phyloP scores from a whole-genome alignment of 2,329 filamentous ascomycete genomes.

The Ophiostoma angusticollis region DNA sequence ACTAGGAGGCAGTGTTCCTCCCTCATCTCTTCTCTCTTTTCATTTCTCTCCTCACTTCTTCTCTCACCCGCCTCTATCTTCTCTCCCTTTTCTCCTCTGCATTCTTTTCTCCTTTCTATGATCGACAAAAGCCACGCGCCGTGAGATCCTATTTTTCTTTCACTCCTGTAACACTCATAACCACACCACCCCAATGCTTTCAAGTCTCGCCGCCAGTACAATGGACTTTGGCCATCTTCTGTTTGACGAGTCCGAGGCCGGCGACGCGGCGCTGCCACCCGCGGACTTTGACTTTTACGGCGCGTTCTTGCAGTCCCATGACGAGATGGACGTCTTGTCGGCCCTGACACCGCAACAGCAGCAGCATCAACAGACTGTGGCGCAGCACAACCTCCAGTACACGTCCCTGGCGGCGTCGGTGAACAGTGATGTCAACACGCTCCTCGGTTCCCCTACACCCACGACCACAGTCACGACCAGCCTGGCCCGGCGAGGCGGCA shows the following conservation, averaged over 20 bases:
- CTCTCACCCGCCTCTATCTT: not conserved
- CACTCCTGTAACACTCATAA: no score
- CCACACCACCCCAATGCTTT: no score
- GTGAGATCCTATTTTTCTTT: no score
- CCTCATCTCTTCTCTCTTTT: not conserved
- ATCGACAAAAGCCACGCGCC: no score
- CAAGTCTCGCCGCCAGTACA: no score
- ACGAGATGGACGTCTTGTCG: not conserved
- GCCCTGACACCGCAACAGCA: not conserved
- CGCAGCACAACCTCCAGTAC: not conserved
- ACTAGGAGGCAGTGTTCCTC: not conserved
- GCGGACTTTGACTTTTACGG: slow-evolving; percentile 5
- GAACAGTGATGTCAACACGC: no score
- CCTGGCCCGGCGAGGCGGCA: not conserved
- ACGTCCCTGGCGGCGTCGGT: not conserved
- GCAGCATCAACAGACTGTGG: not conserved
- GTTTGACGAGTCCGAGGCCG: no score
- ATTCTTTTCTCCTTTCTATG: not conserved
- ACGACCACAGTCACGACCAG: not conserved
- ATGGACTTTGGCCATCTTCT: no score
- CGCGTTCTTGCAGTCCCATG: slow-evolving; percentile 1
- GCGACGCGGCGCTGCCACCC: no score
- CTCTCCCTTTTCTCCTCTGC: not conserved
- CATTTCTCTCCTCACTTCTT: not conserved
- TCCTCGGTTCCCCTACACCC: no score